These are phyloP conservation scores for Eutypella sp. DNA, from an alignment of 2,329 filamentous ascomycete species.

Conservation along the genomic window DNA sequence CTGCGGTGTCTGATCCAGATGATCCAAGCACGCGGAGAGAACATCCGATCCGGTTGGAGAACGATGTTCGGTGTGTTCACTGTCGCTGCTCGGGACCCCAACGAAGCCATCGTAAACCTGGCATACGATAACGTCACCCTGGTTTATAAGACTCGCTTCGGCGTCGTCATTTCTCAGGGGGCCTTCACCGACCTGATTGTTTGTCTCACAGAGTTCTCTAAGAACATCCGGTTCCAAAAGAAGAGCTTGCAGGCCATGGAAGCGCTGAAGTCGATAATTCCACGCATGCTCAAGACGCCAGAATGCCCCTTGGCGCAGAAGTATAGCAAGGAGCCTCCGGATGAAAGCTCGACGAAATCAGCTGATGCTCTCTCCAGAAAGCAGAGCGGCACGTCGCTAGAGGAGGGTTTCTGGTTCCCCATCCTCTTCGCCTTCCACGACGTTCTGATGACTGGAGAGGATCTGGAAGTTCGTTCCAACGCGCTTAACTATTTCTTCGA, in stretches of 20 bases:
- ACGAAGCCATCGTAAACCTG: conserved; percentile 93
- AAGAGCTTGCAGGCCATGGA: conserved; percentile 96
- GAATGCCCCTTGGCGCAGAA: conserved; percentile 84
- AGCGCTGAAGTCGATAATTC: conserved; percentile 85
- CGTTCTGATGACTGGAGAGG: conserved; percentile 97
- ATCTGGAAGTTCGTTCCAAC: conserved; percentile 86
- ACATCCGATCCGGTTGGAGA: conserved; percentile 96
- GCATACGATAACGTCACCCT: conserved; percentile 96
- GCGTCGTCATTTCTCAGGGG: conserved; percentile 91
- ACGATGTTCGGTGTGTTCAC: conserved; percentile 99
- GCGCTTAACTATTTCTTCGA: conserved; percentile 97
- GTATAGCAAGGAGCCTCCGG: conserved; percentile 31
- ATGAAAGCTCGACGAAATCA: conserved; percentile 33
- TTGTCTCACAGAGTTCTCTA: conserved; percentile 96
- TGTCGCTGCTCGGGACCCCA: conserved; percentile 85
- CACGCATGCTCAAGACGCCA: conserved; percentile 90
- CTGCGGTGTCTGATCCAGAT: conserved; percentile 95
- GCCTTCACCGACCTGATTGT: conserved; percentile 96
- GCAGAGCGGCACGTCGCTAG: conserved; percentile 76
- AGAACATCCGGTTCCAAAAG: conserved; percentile 98
- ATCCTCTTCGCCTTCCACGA: conserved; percentile 98
- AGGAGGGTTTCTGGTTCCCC: conserved; percentile 98
- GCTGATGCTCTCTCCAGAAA: conserved; percentile 45
- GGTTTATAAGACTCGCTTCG: conserved; percentile 92
- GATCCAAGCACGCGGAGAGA: conserved; percentile 95